Evolutionary conservation across 2,329 filamentous ascomycete genomes (phyloP), one percentile per base, ranked within the genome.

Genomic region (Sporothrix inflata): DNA sequence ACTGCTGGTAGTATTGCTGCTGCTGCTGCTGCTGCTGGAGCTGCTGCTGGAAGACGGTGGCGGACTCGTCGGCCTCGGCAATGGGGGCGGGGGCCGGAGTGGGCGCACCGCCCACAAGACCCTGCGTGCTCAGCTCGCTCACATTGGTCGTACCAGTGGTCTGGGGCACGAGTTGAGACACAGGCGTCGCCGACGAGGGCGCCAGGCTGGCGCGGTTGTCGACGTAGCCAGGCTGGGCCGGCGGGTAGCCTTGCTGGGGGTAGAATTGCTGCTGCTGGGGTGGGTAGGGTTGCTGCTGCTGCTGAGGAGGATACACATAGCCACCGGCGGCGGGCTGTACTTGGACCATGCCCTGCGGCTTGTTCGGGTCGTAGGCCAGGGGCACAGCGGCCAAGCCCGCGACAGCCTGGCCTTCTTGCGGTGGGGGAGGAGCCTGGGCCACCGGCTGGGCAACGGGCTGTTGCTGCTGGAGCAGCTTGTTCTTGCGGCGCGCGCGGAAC

Each of bases 91-190:
- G 73, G 9, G 70, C 40, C 73, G 57, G 27, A 55, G 4, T 40
- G 4, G 34, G 45, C 40, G 49, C 34, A n/a, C 73, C 66, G 24
- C 60, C 34, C 19, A 24, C 27, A 30, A 72, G 45, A 55, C 72
- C 60, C n/a, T 73, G 7, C 71, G 65, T 74, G 73, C 73, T 75
- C 11, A 75, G 42, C 12, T 75, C 72, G 74, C 75, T 77, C 30
- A 74, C 60, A 12, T 74, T 75, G 2, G 74, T 71, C 12, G 67
- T 60, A 9, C 75, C 76, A 2, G 76, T 76, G 63, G 72, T 53
- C 47, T 76, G 76, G 2, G 76, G 66, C 0, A 67, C 49, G 11
- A 76, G 72, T 4, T 69, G 53, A 0, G 72, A 57, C 3, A 69
- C 55, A 1, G 72, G 65, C 5, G 53, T 69, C 1, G 40, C 45